These are phyloP conservation scores for Gaertneriomyces sp. DNA, from an alignment of 192 early-diverging fungal genomes.

Conservation along the genomic window DNA sequence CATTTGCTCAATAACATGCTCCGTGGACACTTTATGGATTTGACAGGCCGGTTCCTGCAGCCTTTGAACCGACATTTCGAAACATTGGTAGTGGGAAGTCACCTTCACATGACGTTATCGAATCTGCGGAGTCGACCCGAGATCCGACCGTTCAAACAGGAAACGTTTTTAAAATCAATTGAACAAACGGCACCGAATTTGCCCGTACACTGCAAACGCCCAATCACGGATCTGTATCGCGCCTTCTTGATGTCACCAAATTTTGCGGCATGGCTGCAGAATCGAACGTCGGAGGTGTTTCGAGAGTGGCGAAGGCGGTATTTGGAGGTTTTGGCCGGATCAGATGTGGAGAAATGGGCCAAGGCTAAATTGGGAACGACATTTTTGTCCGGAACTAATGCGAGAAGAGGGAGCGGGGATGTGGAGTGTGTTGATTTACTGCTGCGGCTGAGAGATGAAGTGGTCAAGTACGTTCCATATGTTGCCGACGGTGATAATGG, in stretches of 20 bases:
- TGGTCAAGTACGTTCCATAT: conserved; percentile 44
- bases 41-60: conserved; percentile 90
- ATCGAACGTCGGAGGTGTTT: conserved; percentile 73
- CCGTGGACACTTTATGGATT: conserved; percentile 85
- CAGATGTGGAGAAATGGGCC: conserved; percentile 54
- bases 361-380: conserved; percentile 10
- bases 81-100: conserved; percentile 72
- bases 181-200: conserved; percentile 48
- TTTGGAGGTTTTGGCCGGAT: conserved; percentile 63
- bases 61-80: conserved; percentile 94
- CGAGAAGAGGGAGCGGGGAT: conserved; percentile 34
- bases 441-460: conserved; percentile 60
- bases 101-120: conserved; percentile 49
- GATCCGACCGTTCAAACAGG: conserved; percentile 74
- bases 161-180: conserved; percentile 66
- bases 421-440: conserved; percentile 70
- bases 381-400: background rate
- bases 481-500: conserved; percentile 8
- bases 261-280: conserved; percentile 93
- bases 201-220: conserved; percentile 52
- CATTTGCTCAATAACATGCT: conserved; percentile 87
- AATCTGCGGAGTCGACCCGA: conserved; percentile 50
- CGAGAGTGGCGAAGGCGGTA: conserved; percentile 75
- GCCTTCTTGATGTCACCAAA: conserved; percentile 90
- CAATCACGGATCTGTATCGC: conserved; percentile 76